Base-by-base conservation (phyloP, 129 eudicot species). In the Flaveria sonorensis region DNA sequence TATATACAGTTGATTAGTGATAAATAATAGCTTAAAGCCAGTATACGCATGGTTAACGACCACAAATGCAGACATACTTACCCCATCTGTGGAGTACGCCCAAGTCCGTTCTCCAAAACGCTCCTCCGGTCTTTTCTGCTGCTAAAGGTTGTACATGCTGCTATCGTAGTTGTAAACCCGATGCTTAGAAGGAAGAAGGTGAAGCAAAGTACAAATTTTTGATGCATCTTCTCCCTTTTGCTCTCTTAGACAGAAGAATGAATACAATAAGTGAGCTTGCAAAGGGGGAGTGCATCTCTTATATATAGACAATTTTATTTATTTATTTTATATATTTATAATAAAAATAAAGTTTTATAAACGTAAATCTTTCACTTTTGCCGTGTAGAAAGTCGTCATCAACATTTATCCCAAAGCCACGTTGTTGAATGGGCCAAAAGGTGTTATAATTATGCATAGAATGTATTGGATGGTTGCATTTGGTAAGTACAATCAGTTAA, bases 71-170 rank as follows among this genome's bases (percentile, higher is more conserved):
- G 11, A 32, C 30, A 10, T 42, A 77, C 68, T 72, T 84, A 89
- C 95, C 95, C 95, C 95, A 89, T 89, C 26, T 80, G 91, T 6
- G 95, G 95, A 30, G 95, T 77, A 9, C 52, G 85, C 59, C 91
- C 95, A 24, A 89, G 91, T 20, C 95, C 89, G 68, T 89, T 89
- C 0, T 81, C 84, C 56, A 84, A 45, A 73, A 88, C 77, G n/a
- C 82, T 78, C 64, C 76, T 51, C 46, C 89, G 77, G 59, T 55
- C 23, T 43, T 68, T 9, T 28, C 0, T 68, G 81, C 71, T 63
- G 74, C 59, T 23, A 23, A 65, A 64, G 78, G 48, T 73, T 72
- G 79, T 80, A 80, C 71, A 75, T 74, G 75, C 63, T 14, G 84
- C 84, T 15, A 14, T 8, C 62, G 39, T 80, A 1, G 74, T 73